Evolutionary conservation across 306 rosid genomes (phyloP), one percentile per base, ranked within the genome.

Genomic region (Inga laurina): DNA sequence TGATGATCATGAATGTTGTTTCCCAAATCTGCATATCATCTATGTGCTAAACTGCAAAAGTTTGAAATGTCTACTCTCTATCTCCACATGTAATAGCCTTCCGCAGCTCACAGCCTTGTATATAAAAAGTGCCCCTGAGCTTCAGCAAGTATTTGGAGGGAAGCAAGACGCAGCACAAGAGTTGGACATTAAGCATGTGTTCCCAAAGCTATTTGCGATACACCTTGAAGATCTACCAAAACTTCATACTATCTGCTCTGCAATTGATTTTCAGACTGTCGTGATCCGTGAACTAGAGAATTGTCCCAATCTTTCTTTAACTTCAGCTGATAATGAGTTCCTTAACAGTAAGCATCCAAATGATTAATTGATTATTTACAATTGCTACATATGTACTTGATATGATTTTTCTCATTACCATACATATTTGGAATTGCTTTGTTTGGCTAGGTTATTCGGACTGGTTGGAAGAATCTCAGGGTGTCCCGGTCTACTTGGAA

Each of bases 301-400:
- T 19, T 82, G 85, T 51, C 81, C 76, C 34, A 66, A 65, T 1
- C 5, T 51, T 61, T 49, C 76, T 6, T 30, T 82, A 51, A 61
- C 76, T 75, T 10, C 69, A 35, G 0, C n/a, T 64, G 1, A 64
- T 59, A 10, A 2, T 7, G 13, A 59, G 14, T n/a, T 59, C 14
- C 0, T 22, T 22, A 0, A 0, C 0, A 3, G 75, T 70, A 39
- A 70, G 75, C 19, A 70, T 21, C 27, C 34, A 70, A 18, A 59
- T 9, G 6, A 10, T 3, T 8, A 39, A 4, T 18, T 35, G 10
- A 43, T 70, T 3, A 39, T 10, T 27, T 62, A 10, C 32, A 41
- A n/a, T 70, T 37, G 13, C 30, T 49, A 56, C 8, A 6, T 8
- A n/a, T n/a, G n/a, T n/a, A 8, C 0, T 9, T 19, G 13, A 1